phyloP scores from a whole-genome alignment of 257 asterid genomes.

The Solanum virginianum region DNA sequence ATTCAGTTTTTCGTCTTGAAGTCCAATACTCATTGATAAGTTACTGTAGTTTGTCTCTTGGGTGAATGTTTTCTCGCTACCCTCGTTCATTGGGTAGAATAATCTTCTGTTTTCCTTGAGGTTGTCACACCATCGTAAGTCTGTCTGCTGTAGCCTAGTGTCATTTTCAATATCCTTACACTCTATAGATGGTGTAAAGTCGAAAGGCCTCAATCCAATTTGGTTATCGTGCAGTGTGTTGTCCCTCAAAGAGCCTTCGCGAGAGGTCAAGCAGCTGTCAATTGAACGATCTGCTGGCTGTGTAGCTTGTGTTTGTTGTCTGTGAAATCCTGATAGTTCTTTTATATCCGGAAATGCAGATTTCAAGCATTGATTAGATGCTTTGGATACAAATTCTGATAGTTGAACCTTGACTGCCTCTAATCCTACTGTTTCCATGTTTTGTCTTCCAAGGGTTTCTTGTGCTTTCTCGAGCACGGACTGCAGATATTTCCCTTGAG shows the following conservation, averaged over 20 bases:
- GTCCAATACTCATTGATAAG: conserved; percentile 63
- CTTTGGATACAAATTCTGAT: conserved; percentile 68
- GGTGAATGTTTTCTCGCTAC: conserved; percentile 19
- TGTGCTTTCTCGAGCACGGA: conserved; percentile 87
- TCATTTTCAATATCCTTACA: conserved; percentile 15
- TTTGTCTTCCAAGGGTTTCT: conserved; percentile 72
- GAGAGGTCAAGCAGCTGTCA: conserved; percentile 73
- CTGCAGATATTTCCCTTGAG: conserved; percentile 81
- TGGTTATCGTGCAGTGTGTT: conserved; percentile 34
- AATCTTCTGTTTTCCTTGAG: conserved; percentile 23
- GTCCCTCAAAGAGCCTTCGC: conserved; percentile 50
- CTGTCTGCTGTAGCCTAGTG: conserved; percentile 21
- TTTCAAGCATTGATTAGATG: conserved; percentile 63
- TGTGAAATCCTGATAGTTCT: conserved; percentile 38
- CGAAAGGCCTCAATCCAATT: conserved; percentile 22
- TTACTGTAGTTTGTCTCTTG: conserved; percentile 20
- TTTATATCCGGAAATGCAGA: conserved; percentile 50
- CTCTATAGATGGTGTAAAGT: conserved; percentile 22
- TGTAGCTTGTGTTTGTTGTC: conserved; percentile 33
- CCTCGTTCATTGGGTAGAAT: conserved; percentile 19
- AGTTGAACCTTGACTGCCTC: conserved; percentile 79
- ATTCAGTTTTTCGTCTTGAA: conserved; percentile 36
- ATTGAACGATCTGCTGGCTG: conserved; percentile 56
- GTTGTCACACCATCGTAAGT: conserved; percentile 37
- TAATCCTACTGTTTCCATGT: conserved; percentile 46